Conservation (phyloP, 495 filamentous ascomycete species). For the Penicillium robsamsonii region DNA sequence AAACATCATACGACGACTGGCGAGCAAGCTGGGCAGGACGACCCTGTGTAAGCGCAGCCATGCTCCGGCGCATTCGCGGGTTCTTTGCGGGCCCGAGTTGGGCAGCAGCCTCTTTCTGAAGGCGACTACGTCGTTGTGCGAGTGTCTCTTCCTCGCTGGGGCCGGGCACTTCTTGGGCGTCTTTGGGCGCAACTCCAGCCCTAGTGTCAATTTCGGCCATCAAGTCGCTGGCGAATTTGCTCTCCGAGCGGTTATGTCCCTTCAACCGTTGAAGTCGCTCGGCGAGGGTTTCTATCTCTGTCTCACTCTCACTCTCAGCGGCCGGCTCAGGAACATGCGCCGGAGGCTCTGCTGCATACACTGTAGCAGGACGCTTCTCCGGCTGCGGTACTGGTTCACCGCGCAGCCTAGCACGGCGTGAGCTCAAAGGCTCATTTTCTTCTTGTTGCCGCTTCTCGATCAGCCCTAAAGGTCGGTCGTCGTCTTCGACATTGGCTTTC, state of each 20-base stretch:
- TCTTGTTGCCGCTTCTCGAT: conserved; percentile 83
- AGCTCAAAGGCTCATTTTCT: conserved; percentile 85
- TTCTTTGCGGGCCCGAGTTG: conserved; percentile 32
- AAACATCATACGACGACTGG: conserved; percentile 29
- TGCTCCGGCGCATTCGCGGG: conserved; percentile 52
- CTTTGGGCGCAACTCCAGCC: conserved; percentile 24
- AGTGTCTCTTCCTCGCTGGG: conserved; percentile 74
- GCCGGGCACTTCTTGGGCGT: conserved; percentile 1
- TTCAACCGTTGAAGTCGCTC: conserved; percentile 70
- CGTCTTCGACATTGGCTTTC: conserved; percentile 53
- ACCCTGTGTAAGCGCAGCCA: conserved; percentile 67
- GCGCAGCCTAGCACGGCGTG: conserved; percentile 71
- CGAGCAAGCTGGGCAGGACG: conserved; percentile 47
- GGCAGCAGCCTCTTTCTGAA: conserved; percentile 64
- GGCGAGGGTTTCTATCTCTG: conserved; percentile 79
- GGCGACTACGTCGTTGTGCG: conserved; percentile 75
- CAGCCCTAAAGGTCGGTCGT: conserved; percentile 73
- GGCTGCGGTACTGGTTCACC: conserved; percentile 45
- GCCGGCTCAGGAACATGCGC: conserved; percentile 16
- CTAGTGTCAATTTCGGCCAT: conserved; percentile 66
- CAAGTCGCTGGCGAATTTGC: conserved; percentile 76
- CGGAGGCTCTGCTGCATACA: conserved; percentile 31
- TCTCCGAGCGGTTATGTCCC: conserved; percentile 58
- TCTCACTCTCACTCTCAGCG: conserved; percentile 57
- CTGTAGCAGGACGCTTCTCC: conserved; percentile 37